Percentiles rank a stretch among this genome's conserved stretches.
Conservation (phyloP, 2,329 filamentous ascomycete species). For the Dactylellina haptotyla region DNA sequence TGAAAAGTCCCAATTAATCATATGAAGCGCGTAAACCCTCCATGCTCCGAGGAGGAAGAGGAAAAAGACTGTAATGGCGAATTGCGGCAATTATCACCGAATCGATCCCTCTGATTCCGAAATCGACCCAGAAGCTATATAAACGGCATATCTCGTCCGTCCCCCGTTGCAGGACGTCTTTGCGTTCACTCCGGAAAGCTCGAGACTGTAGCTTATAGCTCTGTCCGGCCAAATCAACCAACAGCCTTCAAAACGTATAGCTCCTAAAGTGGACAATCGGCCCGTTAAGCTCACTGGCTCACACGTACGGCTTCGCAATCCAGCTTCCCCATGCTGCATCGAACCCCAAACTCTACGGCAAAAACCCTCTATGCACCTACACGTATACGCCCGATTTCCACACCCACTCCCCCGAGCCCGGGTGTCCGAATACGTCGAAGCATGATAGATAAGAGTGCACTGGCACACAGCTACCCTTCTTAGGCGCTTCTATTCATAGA, state of each 20-base stretch:
- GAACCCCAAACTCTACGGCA: constrained; percentile 16
- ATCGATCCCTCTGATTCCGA: constrained; percentile 18
- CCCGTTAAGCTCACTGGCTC: background rate
- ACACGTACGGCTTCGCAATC: constrained; percentile 47
- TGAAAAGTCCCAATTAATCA: constrained; percentile 4
- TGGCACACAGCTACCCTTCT: background rate
- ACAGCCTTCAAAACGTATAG: background rate
- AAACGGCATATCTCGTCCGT: constrained; percentile 51
- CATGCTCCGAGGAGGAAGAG: constrained; percentile 13
- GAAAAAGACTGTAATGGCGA: constrained; percentile 19
- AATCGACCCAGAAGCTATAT: constrained; percentile 42
- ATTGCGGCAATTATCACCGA: constrained; percentile 31
- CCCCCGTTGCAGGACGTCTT: constrained; percentile 22
- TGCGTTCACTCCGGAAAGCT: constrained; percentile 15
- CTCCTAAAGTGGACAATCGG: background rate
- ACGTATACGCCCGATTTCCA: constrained; percentile 1
- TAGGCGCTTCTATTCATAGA: constrained; percentile 34
- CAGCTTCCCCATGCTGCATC: constrained; percentile 39
- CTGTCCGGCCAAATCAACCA: background rate
- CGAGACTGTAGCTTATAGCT: background rate
- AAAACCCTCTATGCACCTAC: constrained; percentile 1
- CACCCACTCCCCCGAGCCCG: constrained; percentile 7
- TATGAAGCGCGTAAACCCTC: constrained; percentile 8
- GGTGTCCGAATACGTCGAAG: background rate
- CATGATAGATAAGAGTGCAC: constrained; percentile 35